phyloP scores from a whole-genome alignment of 495 filamentous ascomycete genomes.

The Penicillium taxi region DNA sequence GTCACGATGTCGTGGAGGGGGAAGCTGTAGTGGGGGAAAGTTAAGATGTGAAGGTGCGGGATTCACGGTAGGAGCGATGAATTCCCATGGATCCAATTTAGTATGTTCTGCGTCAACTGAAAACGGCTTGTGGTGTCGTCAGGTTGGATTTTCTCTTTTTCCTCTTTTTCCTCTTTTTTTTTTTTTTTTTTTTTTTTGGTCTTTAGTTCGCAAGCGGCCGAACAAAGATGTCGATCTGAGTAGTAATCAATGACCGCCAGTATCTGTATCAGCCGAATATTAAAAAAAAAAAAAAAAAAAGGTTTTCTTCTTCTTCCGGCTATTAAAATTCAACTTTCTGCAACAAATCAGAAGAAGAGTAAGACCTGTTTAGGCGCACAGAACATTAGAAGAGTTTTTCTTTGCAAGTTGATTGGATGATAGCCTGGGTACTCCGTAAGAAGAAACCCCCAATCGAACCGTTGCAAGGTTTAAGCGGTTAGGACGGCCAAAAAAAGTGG shows the following conservation, averaged over 20 bases:
- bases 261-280: too few relatives aligned
- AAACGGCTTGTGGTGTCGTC: neutral
- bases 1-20: slow-evolving; percentile 19
- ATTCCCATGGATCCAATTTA: slow-evolving; percentile 9
- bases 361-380: neutral
- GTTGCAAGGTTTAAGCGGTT: too few relatives aligned
- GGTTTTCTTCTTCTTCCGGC: too few relatives aligned
- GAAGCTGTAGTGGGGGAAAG: slow-evolving; percentile 9
- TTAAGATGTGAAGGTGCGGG: slow-evolving; percentile 9
- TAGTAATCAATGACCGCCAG: too few relatives aligned
- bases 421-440: too few relatives aligned
- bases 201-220: too few relatives aligned
- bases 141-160: neutral
- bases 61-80: slow-evolving; percentile 8
- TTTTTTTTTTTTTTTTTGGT: neutral
- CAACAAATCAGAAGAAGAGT: neutral
- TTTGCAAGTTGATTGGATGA: neutral
- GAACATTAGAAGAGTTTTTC: neutral
- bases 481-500: slow-evolving; percentile 12
- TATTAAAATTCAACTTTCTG: too few relatives aligned
- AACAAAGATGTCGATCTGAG: too few relatives aligned
- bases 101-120: neutral
- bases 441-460: slow-evolving; percentile 1
- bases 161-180: neutral
- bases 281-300: too few relatives aligned